These are phyloP conservation scores for Gloeostereum incarnatum DNA, from an alignment of 768 basidiomycete species.

Conservation along the genomic window DNA sequence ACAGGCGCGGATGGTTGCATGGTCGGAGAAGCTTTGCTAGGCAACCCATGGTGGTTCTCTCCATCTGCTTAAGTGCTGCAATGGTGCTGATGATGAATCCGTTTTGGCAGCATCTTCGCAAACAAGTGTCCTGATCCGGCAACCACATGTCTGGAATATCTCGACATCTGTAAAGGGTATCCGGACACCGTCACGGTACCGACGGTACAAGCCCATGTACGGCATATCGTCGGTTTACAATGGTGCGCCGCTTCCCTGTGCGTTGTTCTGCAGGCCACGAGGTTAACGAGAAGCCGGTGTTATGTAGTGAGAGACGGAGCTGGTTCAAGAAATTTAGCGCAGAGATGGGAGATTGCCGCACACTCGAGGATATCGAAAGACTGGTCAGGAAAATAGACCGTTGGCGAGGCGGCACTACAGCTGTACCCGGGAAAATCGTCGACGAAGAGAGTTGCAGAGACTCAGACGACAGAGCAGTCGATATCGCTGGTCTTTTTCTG, in stretches of 20 bases:
- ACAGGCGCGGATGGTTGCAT: constrained; percentile 70
- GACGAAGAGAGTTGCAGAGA: no score
- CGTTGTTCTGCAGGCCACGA: not conserved
- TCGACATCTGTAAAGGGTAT: constrained; percentile 46
- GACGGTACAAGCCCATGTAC: constrained; percentile 53
- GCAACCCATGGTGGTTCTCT: constrained; percentile 56
- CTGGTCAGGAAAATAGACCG: constrained; percentile 20
- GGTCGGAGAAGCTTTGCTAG: constrained; percentile 72
- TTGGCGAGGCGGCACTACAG: constrained; percentile 25
- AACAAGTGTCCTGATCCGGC: constrained; percentile 51
- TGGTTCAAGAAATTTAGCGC: constrained; percentile 27
- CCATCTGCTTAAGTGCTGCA: not conserved
- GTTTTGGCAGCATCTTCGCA: constrained; percentile 43
- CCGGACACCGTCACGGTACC: constrained; percentile 38
- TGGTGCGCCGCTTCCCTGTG: constrained; percentile 32
- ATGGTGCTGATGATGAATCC: not conserved
- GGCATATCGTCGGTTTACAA: constrained; percentile 60
- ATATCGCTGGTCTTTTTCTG: no score
- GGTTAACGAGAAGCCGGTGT: not conserved
- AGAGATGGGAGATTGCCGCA: constrained; percentile 17
- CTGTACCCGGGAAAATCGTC: no score
- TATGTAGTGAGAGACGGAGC: constrained; percentile 20
- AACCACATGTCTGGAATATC: constrained; percentile 59
- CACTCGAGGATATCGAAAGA: constrained; percentile 19
- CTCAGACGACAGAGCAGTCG: no score